Conservation (phyloP, 495 filamentous ascomycete species). For the Trichoderma erinaceum region DNA sequence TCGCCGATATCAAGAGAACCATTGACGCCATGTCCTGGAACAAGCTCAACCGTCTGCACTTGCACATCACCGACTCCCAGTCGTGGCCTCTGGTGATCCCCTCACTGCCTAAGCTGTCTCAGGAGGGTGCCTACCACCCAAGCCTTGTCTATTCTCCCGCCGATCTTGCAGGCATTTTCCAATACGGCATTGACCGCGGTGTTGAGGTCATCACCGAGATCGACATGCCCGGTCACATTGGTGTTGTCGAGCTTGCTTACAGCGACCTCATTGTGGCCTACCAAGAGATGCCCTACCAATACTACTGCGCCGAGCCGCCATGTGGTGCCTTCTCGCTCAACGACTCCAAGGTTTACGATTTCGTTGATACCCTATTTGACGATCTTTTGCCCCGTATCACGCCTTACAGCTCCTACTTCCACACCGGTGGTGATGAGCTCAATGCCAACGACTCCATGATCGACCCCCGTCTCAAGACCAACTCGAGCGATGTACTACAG, state of each 20-base stretch:
- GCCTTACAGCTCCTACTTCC: constrained; percentile 65
- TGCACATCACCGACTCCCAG: constrained; percentile 76
- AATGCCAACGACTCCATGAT: constrained; percentile 65
- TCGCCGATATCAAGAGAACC: constrained; percentile 56
- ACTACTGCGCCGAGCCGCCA: constrained; percentile 66
- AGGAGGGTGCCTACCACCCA: constrained; percentile 59
- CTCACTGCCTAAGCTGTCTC: constrained; percentile 58
- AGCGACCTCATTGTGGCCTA: constrained; percentile 71
- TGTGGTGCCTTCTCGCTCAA: constrained; percentile 71
- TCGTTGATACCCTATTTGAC: constrained; percentile 57
- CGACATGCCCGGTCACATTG: constrained; percentile 77
- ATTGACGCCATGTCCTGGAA: constrained; percentile 68
- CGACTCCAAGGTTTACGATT: constrained; percentile 54
- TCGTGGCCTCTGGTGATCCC: constrained; percentile 79
- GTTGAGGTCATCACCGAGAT: constrained; percentile 71
- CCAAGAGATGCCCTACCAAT: constrained; percentile 60
- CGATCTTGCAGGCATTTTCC: constrained; percentile 57
- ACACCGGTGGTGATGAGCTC: constrained; percentile 78
- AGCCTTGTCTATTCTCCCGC: constrained; percentile 55
- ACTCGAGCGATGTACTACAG: constrained; percentile 51
- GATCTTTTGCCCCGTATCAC: constrained; percentile 69
- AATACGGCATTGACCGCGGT: constrained; percentile 59
- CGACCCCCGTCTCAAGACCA: constrained; percentile 63
- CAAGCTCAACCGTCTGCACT: constrained; percentile 73
- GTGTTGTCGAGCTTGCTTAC: constrained; percentile 52